Base-by-base conservation (phyloP, 208 protist species). In the Acanthamoeba castellanii region DNA sequence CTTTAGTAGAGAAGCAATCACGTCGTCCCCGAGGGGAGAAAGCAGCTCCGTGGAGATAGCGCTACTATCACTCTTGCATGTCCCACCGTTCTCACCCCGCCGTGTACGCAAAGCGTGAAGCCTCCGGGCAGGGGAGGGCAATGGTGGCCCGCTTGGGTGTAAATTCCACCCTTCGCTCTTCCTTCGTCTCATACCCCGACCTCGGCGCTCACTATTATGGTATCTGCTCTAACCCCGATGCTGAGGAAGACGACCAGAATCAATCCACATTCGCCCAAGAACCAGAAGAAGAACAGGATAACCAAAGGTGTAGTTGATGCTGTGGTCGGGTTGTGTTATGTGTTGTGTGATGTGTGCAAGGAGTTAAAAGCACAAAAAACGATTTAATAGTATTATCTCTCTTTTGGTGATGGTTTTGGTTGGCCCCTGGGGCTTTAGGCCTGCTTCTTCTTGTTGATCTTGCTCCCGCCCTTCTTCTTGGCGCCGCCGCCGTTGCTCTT, bases 1-100 rank as follows among this genome's bases (percentile, higher is more conserved):
- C 76, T 85, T 57, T 85, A 85, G 76, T 85, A 85, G 76, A 85
- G 76, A 85, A 57, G 76, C 47, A 85, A 85, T 85, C 76, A 85
- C 27, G 22, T 22, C 8, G 59, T 66, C 59, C 59, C 59, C 59
- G 59, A 66, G 59, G 42, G 34, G 45, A 34, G 76, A 85, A 57
- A 30, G 45, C 76, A 27, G n/a, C 76, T 85, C 76, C 76, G 76
- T 85, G 76, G 76, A 85, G 76, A 85, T 85, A 55, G 76, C 76
- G 30, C 59, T 22, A 85, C 42, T 59, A n/a, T 57, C 20, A n/a
- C 16, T 85, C 47, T 85, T 57, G 76, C 76, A 85, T 34, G 59
- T 66, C 45, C 76, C 76, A 59, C 47, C 42, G 76, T 85, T 85
- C 76, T 37, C 34, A 85, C 76, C 76, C 34, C 32, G n/a, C 32